A percentile compares a stretch with the other conserved stretches of the same genome.
These are phyloP conservation scores for Apiospora phragmitis DNA, from an alignment of 2,329 filamentous ascomycete genomes.

Conservation along the genomic window DNA sequence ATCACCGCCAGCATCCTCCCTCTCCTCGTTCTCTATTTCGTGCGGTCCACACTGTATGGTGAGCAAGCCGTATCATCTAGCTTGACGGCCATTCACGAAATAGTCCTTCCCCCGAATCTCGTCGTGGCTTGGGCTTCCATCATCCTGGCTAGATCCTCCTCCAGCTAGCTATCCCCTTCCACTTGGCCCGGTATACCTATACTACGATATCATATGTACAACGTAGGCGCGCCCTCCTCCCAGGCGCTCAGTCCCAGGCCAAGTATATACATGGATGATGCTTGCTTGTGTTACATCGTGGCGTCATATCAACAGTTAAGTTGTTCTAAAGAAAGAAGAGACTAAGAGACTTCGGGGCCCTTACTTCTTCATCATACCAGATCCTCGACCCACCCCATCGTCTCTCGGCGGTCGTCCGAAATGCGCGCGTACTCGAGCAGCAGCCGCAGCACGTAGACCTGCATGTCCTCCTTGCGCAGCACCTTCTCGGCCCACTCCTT, in stretches of 20 bases:
- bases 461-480: slow-evolving; percentile 71
- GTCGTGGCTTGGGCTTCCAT: neutral
- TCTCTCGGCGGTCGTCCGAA: slow-evolving; percentile 50
- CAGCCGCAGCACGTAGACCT: slow-evolving; percentile 67
- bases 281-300: neutral
- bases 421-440: slow-evolving; percentile 64
- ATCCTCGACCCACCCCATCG: slow-evolving; percentile 58
- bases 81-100: neutral
- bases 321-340: too few species aligned
- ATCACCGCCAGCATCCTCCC: neutral
- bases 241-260: too few species aligned
- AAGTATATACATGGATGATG: neutral
- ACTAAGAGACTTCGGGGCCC: too few species aligned
- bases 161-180: neutral
- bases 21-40: neutral
- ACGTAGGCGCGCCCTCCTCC: too few species aligned
- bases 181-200: neutral
- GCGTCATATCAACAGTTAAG: neutral
- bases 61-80: neutral
- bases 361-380: slow-evolving; percentile 27
- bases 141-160: neutral
- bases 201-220: neutral
- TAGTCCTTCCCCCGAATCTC: neutral
- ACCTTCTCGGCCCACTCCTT: slow-evolving; percentile 70
- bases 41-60: neutral